Evolutionary conservation across 345 rosid genomes (phyloP), one percentile per base, ranked within the genome.

Genomic region (Brassica nigra): DNA sequence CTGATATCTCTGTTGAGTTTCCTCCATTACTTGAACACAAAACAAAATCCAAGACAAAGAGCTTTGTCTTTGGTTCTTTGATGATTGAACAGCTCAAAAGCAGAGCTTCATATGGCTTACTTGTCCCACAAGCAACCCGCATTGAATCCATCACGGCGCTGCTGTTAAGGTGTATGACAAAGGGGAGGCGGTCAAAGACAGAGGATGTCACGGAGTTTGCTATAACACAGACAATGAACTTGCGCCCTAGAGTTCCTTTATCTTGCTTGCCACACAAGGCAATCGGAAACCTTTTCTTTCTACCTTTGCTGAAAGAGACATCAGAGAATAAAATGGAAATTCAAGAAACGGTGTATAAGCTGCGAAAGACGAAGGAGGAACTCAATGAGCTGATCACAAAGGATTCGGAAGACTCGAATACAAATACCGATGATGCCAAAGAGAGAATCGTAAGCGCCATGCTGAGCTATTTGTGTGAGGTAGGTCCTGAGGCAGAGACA

Each of bases 221-320:
- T 15, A 15, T 52, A 52, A 52, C 58, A 15, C 58, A 52, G 0
- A 52, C 23, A 52, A 52, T 52, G 58, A 15, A 52, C 23, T 52
- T 52, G 58, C 58, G 58, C 58, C 58, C 58, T 52, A 52, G 58
- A 52, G 58, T 52, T 52, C 58, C 58, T 52, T 52, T 6, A 52
- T 52, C 58, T 52, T n/a, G 5, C 58, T 52, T 52, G 58, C 58
- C 58, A 15, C 9, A 2, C 20, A 52, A 52, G 58, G 9, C 58
- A 52, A 52, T 52, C 3, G 58, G 58, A 15, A 52, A 52, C 58
- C 6, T 52, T 15, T 52, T 52, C 58, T 52, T 52, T 52, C 15
- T 52, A 15, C 58, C 58, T 5, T n/a, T 52, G 15, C 23, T 52
- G 8, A 52, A 52, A 52, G 58, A 52, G 58, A 52, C 58, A 52